Conservation (phyloP, 2,329 filamentous ascomycete species). For the Stachybotrys chartarum region DNA sequence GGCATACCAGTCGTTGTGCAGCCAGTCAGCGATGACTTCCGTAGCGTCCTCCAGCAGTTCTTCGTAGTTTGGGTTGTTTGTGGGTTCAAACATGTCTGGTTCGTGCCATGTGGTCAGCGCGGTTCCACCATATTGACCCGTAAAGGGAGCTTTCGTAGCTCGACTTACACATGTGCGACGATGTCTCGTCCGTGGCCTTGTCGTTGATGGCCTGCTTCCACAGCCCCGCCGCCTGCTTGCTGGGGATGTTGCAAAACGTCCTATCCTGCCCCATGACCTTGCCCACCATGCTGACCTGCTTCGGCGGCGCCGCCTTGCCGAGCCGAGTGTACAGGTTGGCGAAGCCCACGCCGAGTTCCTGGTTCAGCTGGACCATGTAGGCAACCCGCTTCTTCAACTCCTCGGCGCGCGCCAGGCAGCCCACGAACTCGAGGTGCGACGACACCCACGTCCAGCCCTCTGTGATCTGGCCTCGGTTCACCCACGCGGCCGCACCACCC, state of each 20-base stretch:
- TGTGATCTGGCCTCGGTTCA: constrained; percentile 72
- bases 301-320: constrained; percentile 56
- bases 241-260: constrained; percentile 83
- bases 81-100: constrained; percentile 64
- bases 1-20: constrained; percentile 60
- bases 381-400: constrained; percentile 70
- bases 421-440: constrained; percentile 89
- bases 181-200: constrained; percentile 67
- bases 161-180: constrained; percentile 65
- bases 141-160: not conserved
- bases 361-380: constrained; percentile 57
- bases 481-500: constrained; percentile 77
- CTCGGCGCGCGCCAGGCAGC: constrained; percentile 76
- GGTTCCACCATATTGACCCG: not conserved
- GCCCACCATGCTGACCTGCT: constrained; percentile 44
- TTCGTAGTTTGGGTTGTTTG: constrained; percentile 66
- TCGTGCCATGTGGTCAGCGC: not conserved
- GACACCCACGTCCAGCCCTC: constrained; percentile 75
- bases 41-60: constrained; percentile 59
- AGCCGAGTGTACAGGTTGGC: constrained; percentile 83
- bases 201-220: constrained; percentile 76
- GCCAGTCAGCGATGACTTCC: constrained; percentile 58
- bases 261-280: constrained; percentile 61
- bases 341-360: constrained; percentile 66
- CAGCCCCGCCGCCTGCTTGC: constrained; percentile 40